Percentiles rank a stretch among this genome's conserved stretches.
Evolutionary conservation across 441 rosid species (phyloP).

Genomic region (Populus hybrid): DNA sequence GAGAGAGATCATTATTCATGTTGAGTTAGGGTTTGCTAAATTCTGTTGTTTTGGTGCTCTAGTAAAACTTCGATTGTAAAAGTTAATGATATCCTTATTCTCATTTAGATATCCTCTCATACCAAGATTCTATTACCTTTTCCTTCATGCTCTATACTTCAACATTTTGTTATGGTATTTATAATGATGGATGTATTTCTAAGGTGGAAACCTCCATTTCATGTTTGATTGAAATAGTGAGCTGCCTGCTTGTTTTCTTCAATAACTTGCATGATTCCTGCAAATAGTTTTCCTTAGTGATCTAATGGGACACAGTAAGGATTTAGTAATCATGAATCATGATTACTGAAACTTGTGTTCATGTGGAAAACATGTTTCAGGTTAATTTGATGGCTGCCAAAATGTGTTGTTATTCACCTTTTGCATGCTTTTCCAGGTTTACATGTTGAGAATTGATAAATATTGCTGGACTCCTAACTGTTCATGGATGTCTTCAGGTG

Average conservation of each 20-base stretch:
- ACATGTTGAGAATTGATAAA: neutral
- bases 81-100: neutral
- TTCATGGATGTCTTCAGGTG: conserved; percentile 44
- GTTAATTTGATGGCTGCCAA: neutral
- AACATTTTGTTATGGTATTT: neutral
- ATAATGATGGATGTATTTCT: neutral
- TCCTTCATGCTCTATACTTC: neutral
- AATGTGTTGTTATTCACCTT: neutral
- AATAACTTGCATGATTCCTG: neutral
- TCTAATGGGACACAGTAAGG: neutral
- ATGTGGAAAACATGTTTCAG: neutral
- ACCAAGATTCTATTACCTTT: neutral
- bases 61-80: too few relatives aligned
- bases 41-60: too few relatives aligned
- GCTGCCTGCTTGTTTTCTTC: neutral
- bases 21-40: too few relatives aligned
- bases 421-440: neutral
- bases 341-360: neutral
- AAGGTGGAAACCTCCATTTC: neutral
- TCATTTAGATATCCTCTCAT: neutral
- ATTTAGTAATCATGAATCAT: neutral
- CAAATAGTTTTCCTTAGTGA: neutral
- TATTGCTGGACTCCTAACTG: neutral
- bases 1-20: too few relatives aligned
- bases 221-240: conserved; percentile 13